These are phyloP conservation scores for Bassia scoparia DNA, from an alignment of 148 eudicot genomes.

Conservation along the genomic window DNA sequence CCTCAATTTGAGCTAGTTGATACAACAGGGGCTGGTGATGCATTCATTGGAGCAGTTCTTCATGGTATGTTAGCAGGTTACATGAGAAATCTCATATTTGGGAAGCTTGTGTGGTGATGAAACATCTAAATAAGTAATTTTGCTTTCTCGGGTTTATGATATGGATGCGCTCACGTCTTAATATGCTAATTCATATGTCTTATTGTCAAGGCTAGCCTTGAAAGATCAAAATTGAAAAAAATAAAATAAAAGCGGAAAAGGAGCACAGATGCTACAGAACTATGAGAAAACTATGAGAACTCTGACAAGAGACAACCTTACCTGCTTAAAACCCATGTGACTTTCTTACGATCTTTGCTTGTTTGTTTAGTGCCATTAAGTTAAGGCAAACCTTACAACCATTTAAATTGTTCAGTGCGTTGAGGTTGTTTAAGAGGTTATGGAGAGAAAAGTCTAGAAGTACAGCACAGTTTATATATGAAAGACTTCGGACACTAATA, in stretches of 20 bases:
- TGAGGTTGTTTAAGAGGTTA: background rate
- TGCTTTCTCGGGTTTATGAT: background rate
- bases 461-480: too few species aligned
- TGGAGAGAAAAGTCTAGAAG: too few species aligned
- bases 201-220: background rate
- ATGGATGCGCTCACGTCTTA: background rate
- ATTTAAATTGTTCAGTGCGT: background rate
- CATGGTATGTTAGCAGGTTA: slow-evolving; percentile 52
- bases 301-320: too few species aligned
- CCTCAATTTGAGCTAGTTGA: slow-evolving; percentile 72
- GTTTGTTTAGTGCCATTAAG: background rate
- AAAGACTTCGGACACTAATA: too few species aligned
- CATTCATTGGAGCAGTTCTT: slow-evolving; percentile 78
- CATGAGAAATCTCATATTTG: slow-evolving; percentile 1
- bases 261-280: too few species aligned
- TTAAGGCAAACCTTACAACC: too few species aligned
- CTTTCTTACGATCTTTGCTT: too few species aligned
- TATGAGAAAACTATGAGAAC: too few species aligned
- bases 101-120: background rate
- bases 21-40: slow-evolving; percentile 90
- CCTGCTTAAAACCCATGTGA: too few species aligned
- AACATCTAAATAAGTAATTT: background rate
- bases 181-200: background rate
- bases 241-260: background rate
- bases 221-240: too few species aligned